Evolutionary conservation across 768 basidiomycete genomes (phyloP).

Genomic region (Pleurotus pulmonarius): DNA sequence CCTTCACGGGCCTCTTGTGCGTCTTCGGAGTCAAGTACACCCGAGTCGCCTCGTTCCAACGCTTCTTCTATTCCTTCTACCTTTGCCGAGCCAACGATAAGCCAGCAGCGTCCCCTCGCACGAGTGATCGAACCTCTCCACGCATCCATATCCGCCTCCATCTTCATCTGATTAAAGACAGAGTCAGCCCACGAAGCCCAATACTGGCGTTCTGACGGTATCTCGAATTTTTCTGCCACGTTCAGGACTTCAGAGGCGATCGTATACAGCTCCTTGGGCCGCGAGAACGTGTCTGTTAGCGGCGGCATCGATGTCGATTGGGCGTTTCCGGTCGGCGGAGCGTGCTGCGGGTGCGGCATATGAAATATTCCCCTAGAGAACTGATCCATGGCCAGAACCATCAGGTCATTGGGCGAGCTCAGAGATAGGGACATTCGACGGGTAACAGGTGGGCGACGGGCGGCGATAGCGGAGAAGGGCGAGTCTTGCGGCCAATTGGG

Average conservation of each 20-base stretch:
- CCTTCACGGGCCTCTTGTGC: conserved; percentile 55
- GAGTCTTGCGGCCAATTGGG: conserved; percentile 51
- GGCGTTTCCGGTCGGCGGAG: conserved; percentile 4
- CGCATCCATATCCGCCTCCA: conserved; percentile 51
- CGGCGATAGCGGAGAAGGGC: conserved; percentile 46
- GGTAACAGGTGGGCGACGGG: conserved; percentile 46
- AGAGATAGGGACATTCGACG: conserved; percentile 41
- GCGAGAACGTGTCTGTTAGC: conserved; percentile 38
- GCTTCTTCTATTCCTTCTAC: conserved; percentile 54
- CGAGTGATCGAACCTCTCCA: conserved; percentile 44
- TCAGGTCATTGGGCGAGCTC: conserved; percentile 44
- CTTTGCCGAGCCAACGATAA: conserved; percentile 51
- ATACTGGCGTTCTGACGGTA: conserved; percentile 39
- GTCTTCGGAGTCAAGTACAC: conserved; percentile 39
- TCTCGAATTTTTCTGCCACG: conserved; percentile 52
- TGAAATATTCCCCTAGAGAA: conserved; percentile 68
- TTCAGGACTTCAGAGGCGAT: conserved; percentile 60
- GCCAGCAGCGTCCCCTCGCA: conserved; percentile 51
- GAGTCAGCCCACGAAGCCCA: conserved; percentile 64
- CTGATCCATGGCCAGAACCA: conserved; percentile 64
- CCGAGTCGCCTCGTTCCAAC: conserved; percentile 39
- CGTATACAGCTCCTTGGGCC: conserved; percentile 57
- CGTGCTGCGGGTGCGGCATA: conserved; percentile 53
- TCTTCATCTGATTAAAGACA: conserved; percentile 60
- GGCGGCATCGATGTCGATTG: conserved; percentile 11